phyloP scores from a whole-genome alignment of 2,329 filamentous ascomycete genomes.

The Tolypocladium tropicale region DNA sequence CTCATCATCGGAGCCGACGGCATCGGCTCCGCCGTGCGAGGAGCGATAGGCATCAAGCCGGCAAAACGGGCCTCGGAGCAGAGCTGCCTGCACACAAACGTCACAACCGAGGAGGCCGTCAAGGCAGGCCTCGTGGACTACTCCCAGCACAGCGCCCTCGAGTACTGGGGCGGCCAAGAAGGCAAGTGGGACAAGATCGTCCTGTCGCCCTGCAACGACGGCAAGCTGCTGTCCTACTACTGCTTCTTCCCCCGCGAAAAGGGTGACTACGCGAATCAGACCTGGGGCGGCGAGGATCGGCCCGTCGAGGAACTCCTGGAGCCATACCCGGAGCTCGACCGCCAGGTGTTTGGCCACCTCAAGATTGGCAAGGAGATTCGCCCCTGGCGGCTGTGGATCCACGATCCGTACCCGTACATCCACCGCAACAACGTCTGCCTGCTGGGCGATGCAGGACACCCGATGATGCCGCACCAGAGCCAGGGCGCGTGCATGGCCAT shows the following conservation, averaged over 20 bases:
- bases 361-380: slow-evolving; percentile 51
- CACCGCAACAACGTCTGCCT: slow-evolving; percentile 41
- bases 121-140: slow-evolving; percentile 53
- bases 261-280: slow-evolving; percentile 50
- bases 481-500: slow-evolving; percentile 59
- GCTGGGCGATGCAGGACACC: slow-evolving; percentile 56
- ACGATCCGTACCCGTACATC: slow-evolving; percentile 49
- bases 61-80: slow-evolving; percentile 49
- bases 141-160: slow-evolving; percentile 47
- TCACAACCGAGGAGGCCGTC: slow-evolving; percentile 49
- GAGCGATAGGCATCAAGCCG: slow-evolving; percentile 51
- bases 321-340: slow-evolving; percentile 50
- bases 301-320: slow-evolving; percentile 49
- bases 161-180: slow-evolving; percentile 62
- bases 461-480: slow-evolving; percentile 58
- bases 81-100: slow-evolving; percentile 56
- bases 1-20: slow-evolving; percentile 55
- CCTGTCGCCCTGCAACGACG: slow-evolving; percentile 56
- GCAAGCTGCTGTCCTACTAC: slow-evolving; percentile 57
- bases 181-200: slow-evolving; percentile 60
- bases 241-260: slow-evolving; percentile 51
- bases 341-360: slow-evolving; percentile 45
- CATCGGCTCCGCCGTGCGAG: slow-evolving; percentile 54
- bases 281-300: slow-evolving; percentile 43
- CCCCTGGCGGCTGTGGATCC: slow-evolving; percentile 54